These are phyloP conservation scores for Fusarium pseudonygamai DNA, from an alignment of 2,329 filamentous ascomycete genomes.

Conservation along the genomic window DNA sequence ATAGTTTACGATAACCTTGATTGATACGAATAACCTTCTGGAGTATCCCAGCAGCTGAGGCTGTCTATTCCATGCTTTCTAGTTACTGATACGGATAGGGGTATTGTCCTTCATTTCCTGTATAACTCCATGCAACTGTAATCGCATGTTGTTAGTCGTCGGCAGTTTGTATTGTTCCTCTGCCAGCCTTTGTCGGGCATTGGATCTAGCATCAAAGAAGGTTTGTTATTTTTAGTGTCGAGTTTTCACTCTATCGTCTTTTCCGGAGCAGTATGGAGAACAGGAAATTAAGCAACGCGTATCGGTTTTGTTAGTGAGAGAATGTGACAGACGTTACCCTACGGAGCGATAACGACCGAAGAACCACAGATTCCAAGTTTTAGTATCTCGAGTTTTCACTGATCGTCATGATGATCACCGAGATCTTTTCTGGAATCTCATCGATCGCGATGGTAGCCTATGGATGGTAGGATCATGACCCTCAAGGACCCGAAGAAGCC, in stretches of 20 bases:
- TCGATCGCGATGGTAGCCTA: constrained; percentile 11
- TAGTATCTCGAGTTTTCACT: not conserved
- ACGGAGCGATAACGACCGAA: not conserved
- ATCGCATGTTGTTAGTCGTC: constrained; percentile 1
- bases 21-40: constrained; percentile 6
- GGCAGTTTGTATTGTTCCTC: not conserved
- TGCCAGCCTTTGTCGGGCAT: not conserved
- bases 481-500: not conserved
- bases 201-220: not conserved
- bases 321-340: not conserved
- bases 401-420: constrained; percentile 7
- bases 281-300: constrained; percentile 6
- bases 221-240: constrained; percentile 21
- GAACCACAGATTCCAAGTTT: constrained; percentile 5
- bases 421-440: constrained; percentile 3
- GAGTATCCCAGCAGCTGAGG: not conserved
- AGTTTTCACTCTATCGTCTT: not conserved
- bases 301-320: not conserved
- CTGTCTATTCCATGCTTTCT: not conserved
- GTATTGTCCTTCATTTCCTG: constrained; percentile 6
- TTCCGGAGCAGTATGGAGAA: not conserved
- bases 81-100: not conserved
- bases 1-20: not conserved
- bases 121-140: not conserved
- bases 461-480: not conserved